These are phyloP conservation scores for Pichia kluyveri DNA, from an alignment of 805 yeast genomes.

Conservation along the genomic window DNA sequence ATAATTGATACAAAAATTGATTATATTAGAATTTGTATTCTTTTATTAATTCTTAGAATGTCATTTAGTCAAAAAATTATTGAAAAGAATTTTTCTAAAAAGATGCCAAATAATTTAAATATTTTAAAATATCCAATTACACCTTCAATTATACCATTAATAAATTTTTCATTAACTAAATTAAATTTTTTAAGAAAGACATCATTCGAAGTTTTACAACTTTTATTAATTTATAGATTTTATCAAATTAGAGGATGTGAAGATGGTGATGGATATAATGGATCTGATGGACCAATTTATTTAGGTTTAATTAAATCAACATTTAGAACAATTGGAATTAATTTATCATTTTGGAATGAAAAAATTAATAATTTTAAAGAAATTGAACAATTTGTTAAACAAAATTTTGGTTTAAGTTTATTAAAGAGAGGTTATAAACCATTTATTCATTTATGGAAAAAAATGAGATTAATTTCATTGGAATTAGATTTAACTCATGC, in stretches of 20 bases:
- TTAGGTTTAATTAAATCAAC: conserved; percentile 30
- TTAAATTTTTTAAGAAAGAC: conserved; percentile 31
- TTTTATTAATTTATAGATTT: conserved; percentile 29
- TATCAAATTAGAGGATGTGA: conserved; percentile 38
- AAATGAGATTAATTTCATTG: conserved; percentile 21
- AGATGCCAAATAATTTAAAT: not conserved
- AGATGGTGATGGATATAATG: conserved; percentile 41
- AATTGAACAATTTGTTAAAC: not conserved
- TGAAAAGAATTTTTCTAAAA: conserved; percentile 9
- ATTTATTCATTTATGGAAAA: conserved; percentile 21
- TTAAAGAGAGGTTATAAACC: conserved; percentile 5
- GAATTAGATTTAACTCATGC: conserved; percentile 18
- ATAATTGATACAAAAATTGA: conserved; percentile 12
- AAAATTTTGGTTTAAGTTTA: conserved; percentile 3
- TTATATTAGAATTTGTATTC: conserved; percentile 16
- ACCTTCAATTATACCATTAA: conserved; percentile 29
- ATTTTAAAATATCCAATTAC: conserved; percentile 30
- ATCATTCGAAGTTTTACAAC: conserved; percentile 35
- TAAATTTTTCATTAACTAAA: conserved; percentile 31
- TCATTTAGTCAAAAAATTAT: conserved; percentile 19
- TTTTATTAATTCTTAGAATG: conserved; percentile 21
- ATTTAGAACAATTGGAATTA: conserved; percentile 37
- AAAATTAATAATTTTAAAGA: not conserved
- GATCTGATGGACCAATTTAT: conserved; percentile 30
- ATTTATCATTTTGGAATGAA: conserved; percentile 9